Conservation (phyloP, 192 early-diverging fungal genomes). For the Entrophospora sp. region DNA sequence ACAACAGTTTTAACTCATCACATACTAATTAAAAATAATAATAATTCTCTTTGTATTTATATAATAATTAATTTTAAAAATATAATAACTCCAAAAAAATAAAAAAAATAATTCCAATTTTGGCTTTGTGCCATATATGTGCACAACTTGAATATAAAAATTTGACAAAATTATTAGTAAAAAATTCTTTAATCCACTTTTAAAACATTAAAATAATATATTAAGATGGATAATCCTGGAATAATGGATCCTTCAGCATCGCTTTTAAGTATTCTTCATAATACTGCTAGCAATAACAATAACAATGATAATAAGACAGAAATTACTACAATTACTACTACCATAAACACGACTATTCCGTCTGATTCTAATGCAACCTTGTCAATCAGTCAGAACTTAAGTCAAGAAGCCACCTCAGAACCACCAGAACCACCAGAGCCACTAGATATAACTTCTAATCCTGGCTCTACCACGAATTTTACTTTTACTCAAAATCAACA, state of each 20-base stretch:
- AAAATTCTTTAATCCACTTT: too few relatives aligned
- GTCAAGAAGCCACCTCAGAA: neutral
- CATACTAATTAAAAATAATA: too few relatives aligned
- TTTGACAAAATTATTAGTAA: too few relatives aligned
- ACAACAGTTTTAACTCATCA: too few relatives aligned
- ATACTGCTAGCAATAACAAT: neutral
- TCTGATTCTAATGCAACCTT: neutral
- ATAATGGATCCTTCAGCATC: conserved; percentile 17
- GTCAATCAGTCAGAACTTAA: neutral
- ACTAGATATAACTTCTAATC: neutral
- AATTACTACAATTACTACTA: neutral
- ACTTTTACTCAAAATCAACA: neutral
- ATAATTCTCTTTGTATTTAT: too few relatives aligned
- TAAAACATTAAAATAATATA: too few relatives aligned
- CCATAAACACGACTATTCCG: neutral
- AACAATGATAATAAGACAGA: neutral
- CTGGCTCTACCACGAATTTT: neutral
- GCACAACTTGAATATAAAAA: too few relatives aligned
- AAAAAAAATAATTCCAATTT: too few relatives aligned
- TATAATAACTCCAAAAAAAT: too few relatives aligned
- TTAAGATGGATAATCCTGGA: neutral
- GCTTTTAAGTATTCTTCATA: conserved; percentile 18
- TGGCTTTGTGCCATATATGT: too few relatives aligned
- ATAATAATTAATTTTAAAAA: too few relatives aligned
- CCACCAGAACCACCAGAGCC: too few relatives aligned